Base-by-base conservation (phyloP, 805 yeast genomes). In the Wilhelminamyces savonicus region DNA sequence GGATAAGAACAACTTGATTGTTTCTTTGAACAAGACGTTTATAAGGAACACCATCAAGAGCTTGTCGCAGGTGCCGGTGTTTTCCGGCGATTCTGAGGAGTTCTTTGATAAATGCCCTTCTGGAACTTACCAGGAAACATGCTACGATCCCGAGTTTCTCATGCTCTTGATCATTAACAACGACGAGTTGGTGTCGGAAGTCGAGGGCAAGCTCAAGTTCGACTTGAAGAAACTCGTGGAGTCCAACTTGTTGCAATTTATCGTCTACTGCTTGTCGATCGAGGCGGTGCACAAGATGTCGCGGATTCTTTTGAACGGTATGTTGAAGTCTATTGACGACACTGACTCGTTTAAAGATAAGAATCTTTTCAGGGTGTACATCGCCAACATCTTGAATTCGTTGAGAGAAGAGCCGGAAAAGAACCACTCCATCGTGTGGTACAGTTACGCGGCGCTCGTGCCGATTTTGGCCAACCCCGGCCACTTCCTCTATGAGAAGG, bases 141-240 rank as follows among this genome's bases (percentile, higher is more conserved):
- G 58, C 5, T 83, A 87, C 51, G 90, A 85, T 47, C 69, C 77
- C n/a, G 77, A 80, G 45, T 84, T 87, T 44, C 43, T 87, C 21
- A 50, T 84, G 36, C 59, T 81, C 31, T 47, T 78, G 36, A 54
- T 79, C 4, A 49, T 81, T 21, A 80, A 78, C 48, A 82, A 77
- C 41, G 78, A 74, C 4, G 88, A 82, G 37, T 57, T 82, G 19
- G 67, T 82, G 22, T 52, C 27, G 5, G 48, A 39, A 4, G 43
- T 39, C 12, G 42, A 37, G 3, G 38, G 32, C 4, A 54, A 32
- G 15, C 28, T 56, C 27, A 52, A 48, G 11, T 66, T 78, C 30
- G 74, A 82, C 35, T 53, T 82, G 25, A 71, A 68, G 41, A 68
- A 64, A 26, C 53, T 84, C 16, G 59, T 79, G 4, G 82, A 78